These are phyloP conservation scores for Xerocomus potaroensis DNA, from an alignment of 768 basidiomycete genomes.

Conservation along the genomic window DNA sequence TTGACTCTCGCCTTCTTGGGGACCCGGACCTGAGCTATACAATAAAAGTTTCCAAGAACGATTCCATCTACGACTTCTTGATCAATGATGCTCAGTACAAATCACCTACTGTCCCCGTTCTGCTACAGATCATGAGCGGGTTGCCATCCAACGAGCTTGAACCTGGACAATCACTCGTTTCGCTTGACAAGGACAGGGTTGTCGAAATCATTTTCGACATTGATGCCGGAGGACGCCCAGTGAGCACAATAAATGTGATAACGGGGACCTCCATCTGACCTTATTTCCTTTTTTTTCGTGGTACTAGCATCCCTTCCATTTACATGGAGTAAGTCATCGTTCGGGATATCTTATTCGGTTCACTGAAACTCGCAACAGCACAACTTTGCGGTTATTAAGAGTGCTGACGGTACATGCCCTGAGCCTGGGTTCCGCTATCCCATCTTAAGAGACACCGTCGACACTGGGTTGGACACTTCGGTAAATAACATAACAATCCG, in stretches of 20 bases:
- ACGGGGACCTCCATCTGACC: not conserved
- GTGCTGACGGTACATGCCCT: constrained; percentile 33
- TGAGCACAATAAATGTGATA: constrained; percentile 34
- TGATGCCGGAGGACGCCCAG: constrained; percentile 2
- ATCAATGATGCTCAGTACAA: constrained; percentile 13
- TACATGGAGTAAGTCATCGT: constrained; percentile 17
- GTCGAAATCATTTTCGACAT: constrained; percentile 20
- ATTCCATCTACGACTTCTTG: constrained; percentile 8
- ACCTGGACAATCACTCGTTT: not conserved
- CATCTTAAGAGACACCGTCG: constrained; percentile 48
- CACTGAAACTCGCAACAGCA: constrained; percentile 28
- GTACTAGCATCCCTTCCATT: constrained; percentile 6
- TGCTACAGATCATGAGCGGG: constrained; percentile 23
- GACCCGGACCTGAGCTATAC: constrained; percentile 15
- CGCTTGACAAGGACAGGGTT: constrained; percentile 11
- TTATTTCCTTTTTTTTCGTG: not conserved
- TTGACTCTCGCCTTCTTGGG: not conserved
- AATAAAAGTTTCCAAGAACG: constrained; percentile 12
- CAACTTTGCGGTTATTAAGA: constrained; percentile 41
- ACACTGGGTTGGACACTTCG: constrained; percentile 8
- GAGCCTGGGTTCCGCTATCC: constrained; percentile 38
- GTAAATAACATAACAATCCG: no score
- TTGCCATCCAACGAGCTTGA: not conserved
- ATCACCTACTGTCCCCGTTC: constrained; percentile 13
- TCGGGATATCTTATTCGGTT: not conserved